These are phyloP conservation scores for Pseudonectria foliicola DNA, from an alignment of 2,329 filamentous ascomycete genomes.

Conservation along the genomic window DNA sequence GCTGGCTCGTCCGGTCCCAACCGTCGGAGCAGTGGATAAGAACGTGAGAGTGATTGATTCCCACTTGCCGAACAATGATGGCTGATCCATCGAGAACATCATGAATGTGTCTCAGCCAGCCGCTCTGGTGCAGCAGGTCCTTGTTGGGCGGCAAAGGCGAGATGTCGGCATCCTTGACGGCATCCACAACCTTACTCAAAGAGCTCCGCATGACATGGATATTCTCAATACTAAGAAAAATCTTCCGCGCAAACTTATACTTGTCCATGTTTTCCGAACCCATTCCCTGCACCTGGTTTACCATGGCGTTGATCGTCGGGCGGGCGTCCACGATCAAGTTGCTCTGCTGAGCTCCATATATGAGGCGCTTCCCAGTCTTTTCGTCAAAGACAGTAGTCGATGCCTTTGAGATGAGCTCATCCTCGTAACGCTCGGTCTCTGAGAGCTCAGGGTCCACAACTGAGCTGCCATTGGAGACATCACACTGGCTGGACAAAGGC, in stretches of 20 bases:
- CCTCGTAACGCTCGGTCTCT: conserved; percentile 60
- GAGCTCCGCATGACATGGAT: conserved; percentile 97
- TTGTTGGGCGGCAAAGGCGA: conserved; percentile 74
- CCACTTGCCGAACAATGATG: conserved; percentile 79
- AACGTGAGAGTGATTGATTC: conserved; percentile 88
- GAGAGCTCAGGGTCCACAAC: conserved; percentile 43
- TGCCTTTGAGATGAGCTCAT: conserved; percentile 49
- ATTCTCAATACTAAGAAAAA: conserved; percentile 93
- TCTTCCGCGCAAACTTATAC: conserved; percentile 86
- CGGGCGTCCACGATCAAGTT: conserved; percentile 96
- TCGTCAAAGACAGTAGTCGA: conserved; percentile 42
- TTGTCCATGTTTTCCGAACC: conserved; percentile 98
- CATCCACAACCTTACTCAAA: conserved; percentile 77
- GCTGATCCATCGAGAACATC: conserved; percentile 77
- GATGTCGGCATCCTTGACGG: conserved; percentile 87
- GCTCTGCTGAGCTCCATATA: conserved; percentile 88
- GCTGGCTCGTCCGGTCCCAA: conserved; percentile 94
- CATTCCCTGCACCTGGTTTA: conserved; percentile 87
- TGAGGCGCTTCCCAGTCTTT: conserved; percentile 52
- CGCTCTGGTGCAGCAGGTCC: conserved; percentile 73
- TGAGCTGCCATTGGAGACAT: conserved; percentile 31
- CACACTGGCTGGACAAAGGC: conserved; percentile 41
- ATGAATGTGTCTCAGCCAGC: conserved; percentile 85
- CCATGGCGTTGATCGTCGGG: conserved; percentile 87
- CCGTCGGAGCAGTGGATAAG: conserved; percentile 97